Evolutionary conservation across 75 land plant genomes (phyloP), one percentile per base, ranked within the genome.

Genomic region (Sequoiadendron giganteum): DNA sequence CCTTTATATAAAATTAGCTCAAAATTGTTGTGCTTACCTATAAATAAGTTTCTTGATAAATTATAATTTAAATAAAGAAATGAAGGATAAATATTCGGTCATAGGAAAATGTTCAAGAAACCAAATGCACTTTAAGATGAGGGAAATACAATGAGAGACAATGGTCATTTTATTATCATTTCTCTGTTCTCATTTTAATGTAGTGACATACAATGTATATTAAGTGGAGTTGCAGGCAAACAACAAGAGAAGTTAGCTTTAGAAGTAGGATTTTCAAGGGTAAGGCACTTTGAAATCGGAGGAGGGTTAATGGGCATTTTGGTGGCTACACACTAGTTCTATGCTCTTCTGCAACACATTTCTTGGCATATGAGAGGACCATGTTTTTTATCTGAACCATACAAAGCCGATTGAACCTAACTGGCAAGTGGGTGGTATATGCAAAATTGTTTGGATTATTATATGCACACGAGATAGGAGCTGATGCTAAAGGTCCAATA

Each of bases 261-360:
- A 88, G 91, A 94, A 86, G 91, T 88, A 7, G 99, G 99, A 32
- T 98, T 98, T 92, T 89, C 94, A 16, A 88, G 56, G 55, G 95
- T 93, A 13, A 94, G 73, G 77, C 95, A 94, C 86, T 96, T 91
- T 87, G 97, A 95, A 87, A 89, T 96, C 76, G 95, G 90, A 75
- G 96, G 95, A 77, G 98, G 97, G 25, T 87, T 96, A 18, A 98
- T 98, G 99, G 98, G 99, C 18, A 90, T 92, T 48, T 90, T 98
- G 13, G 98, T 96, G 47, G 93, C 95, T n/a, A 92, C 89, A 18
- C 84, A 92, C 42, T 95, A 90, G 83, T 32, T 21, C 13, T 73
- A 73, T 73, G 25, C 28, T 32, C 76, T 73, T 10, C 13, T 5
- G 32, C 2, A 13, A 70, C n/a, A 2, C 25, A 32, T 73, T 73